phyloP scores from a whole-genome alignment of 129 eudicot genomes.

The Centaurea solstitialis region DNA sequence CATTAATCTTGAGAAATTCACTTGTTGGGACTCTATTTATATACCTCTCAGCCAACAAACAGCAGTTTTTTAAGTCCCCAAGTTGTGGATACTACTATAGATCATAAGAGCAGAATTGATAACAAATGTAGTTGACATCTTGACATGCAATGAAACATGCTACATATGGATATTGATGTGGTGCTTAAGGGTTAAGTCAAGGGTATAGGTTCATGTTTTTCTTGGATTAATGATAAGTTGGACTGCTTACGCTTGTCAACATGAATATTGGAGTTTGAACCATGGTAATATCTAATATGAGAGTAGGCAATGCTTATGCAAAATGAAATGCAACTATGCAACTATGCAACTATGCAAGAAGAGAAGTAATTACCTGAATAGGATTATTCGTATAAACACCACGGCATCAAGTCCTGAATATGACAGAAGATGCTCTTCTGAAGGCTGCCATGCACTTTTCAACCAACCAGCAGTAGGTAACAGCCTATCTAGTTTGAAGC shows the following conservation, averaged over 20 bases:
- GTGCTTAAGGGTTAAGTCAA: neutral
- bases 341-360: too few species aligned
- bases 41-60: neutral
- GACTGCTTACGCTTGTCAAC: neutral
- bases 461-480: slow-evolving; percentile 63
- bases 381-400: slow-evolving; percentile 59
- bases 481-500: slow-evolving; percentile 34
- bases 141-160: neutral
- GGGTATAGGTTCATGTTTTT: neutral
- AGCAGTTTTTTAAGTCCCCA: neutral
- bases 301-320: neutral
- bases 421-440: slow-evolving; percentile 57
- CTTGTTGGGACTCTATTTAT: neutral
- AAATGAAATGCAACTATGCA: neutral
- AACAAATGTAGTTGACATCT: neutral
- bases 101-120: neutral
- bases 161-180: neutral
- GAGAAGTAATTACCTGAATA: slow-evolving; percentile 51
- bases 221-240: neutral
- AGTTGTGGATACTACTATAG: neutral
- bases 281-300: neutral
- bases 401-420: slow-evolving; percentile 76
- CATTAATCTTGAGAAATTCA: neutral
- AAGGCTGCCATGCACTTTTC: slow-evolving; percentile 51
- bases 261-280: neutral